These are phyloP conservation scores for Dactylellina leptospora DNA, from an alignment of 2,329 filamentous ascomycete genomes.

Conservation along the genomic window DNA sequence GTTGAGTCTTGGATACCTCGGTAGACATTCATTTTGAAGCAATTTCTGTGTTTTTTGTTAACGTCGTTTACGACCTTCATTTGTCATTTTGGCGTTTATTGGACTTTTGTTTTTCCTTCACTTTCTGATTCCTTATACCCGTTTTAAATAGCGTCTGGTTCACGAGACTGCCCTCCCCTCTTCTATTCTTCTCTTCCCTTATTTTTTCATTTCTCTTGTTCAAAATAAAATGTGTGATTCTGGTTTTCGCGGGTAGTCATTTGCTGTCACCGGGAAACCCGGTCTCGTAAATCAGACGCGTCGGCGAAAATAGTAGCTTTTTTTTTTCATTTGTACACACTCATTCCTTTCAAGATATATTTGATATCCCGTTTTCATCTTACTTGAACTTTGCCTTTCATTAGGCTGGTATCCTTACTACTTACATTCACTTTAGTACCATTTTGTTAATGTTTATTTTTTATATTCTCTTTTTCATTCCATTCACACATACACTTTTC, in stretches of 20 bases:
- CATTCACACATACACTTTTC: neutral
- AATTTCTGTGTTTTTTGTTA: too few relatives aligned
- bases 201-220: neutral
- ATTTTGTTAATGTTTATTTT: constrained; percentile 37
- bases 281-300: constrained; percentile 18
- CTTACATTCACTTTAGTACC: constrained; percentile 22
- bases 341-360: constrained; percentile 5
- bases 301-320: constrained; percentile 3
- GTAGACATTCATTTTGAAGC: too few relatives aligned
- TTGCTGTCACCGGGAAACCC: neutral
- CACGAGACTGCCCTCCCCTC: constrained; percentile 6
- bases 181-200: neutral
- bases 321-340: constrained; percentile 17
- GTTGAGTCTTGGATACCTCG: too few relatives aligned
- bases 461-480: neutral
- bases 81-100: constrained; percentile 33
- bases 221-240: too few relatives aligned
- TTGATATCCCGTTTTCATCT: neutral
- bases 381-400: constrained; percentile 7
- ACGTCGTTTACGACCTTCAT: constrained; percentile 46
- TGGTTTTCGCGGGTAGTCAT: too few relatives aligned
- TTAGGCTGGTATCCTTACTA: constrained; percentile 43
- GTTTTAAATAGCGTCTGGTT: constrained; percentile 15
- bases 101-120: constrained; percentile 8
- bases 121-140: constrained; percentile 38